Evolutionary conservation across 2,329 filamentous ascomycete genomes (phyloP), one percentile per base, ranked within the genome.

Genomic region (Endocalyx cinctus): DNA sequence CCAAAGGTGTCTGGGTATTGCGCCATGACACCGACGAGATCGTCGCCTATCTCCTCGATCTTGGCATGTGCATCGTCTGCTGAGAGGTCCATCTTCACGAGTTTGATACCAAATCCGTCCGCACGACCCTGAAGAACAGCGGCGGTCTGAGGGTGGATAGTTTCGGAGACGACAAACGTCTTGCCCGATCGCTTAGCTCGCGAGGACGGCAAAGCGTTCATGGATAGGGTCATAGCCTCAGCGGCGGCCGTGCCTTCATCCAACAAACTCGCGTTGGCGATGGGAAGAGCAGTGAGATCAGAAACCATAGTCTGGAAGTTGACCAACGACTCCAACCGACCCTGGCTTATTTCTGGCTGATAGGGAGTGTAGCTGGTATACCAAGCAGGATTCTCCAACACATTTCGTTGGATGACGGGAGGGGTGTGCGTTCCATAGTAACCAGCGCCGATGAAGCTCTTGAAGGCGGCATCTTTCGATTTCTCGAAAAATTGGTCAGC

Each of bases 341-440:
- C 90, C 65, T 97, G 90, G 59, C 88, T 95, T 67, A 97, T 95
- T 66, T 97, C 90, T 3, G 90, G 84, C 66, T 97, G 90, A 63
- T 96, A 97, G 12, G 90, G 90, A 0, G 90, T 96, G 62, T 97
- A 96, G 65, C 88, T 95, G 25, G 90, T 97, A 61, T 97, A 97
- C 90, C 90, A 97, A 8, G 82, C 88, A 5, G 90, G 90, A 58
- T 84, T 90, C 70, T 97, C 88, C 38, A 97, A 68, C 5, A 97
- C 74, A 57, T 96, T 96, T 47, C 89, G 76, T 70, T 92, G 87
- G 59, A 97, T 94, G 37, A 96, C 89, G 35, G 87, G 77, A 5
- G 90, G 90, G 1, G 86, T 83, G 47, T 83, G 75, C n/a, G 87
- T 90, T 22, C 79, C 82, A 46, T 90, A 87, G 70, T 96, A 97